Percentiles rank a stretch among this genome's conserved stretches.
phyloP scores from a whole-genome alignment of 2,329 filamentous ascomycete genomes.

The Colletotrichum tabaci region DNA sequence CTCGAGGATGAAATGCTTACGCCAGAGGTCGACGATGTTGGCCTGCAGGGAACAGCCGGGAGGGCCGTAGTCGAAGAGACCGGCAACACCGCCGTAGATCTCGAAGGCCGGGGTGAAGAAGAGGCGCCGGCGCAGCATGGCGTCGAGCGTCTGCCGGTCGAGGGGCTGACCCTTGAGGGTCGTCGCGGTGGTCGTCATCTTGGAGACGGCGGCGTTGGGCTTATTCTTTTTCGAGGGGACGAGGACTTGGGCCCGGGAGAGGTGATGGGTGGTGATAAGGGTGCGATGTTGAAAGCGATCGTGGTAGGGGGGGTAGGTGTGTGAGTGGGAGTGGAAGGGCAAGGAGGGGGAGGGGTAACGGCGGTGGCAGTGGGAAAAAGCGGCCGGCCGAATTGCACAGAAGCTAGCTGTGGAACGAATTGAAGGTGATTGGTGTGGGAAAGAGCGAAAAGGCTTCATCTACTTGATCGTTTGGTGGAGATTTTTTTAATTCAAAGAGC shows the following conservation, averaged over 20 bases:
- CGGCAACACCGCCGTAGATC: constrained; percentile 90
- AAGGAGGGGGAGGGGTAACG: constrained; percentile 42
- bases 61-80: constrained; percentile 94
- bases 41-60: constrained; percentile 89
- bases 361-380: constrained; percentile 38
- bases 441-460: constrained; percentile 43
- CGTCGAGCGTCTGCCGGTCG: constrained; percentile 85
- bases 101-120: constrained; percentile 98
- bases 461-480: constrained; percentile 39
- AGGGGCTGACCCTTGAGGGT: constrained; percentile 93
- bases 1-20: constrained; percentile 93
- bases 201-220: constrained; percentile 35
- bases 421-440: constrained; percentile 40
- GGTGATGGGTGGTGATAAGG: constrained; percentile 35
- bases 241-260: constrained; percentile 36
- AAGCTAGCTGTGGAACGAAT: constrained; percentile 44
- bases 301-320: constrained; percentile 16
- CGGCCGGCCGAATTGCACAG: constrained; percentile 43
- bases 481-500: constrained; percentile 26
- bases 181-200: constrained; percentile 71
- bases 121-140: constrained; percentile 86
- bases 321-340: constrained; percentile 15
- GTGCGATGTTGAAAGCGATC: constrained; percentile 27
- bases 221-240: constrained; percentile 37
- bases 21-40: constrained; percentile 90